These are phyloP conservation scores for Mycena kentingensis DNA, from an alignment of 768 basidiomycete genomes.

Conservation along the genomic window DNA sequence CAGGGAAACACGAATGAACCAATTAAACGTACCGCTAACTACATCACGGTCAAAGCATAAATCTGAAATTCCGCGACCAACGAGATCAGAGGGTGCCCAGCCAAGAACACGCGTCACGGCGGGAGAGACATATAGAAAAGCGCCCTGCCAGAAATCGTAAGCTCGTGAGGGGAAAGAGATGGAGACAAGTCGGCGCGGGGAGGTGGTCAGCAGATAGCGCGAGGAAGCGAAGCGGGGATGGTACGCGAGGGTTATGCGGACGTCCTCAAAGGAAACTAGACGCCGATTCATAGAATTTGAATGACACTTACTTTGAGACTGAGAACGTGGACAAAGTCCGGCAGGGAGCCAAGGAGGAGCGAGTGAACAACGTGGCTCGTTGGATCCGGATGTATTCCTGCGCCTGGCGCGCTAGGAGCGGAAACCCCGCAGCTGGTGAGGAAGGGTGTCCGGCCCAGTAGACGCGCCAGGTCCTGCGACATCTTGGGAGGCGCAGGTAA, in stretches of 20 bases:
- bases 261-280: no score
- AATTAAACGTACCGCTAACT: constrained; percentile 38
- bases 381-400: constrained; percentile 27
- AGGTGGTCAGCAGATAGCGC: neutral
- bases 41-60: constrained; percentile 89
- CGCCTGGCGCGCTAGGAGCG: constrained; percentile 13
- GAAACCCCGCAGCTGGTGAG: constrained; percentile 15
- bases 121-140: constrained; percentile 90
- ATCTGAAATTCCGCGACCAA: constrained; percentile 76
- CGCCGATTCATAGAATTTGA: no score
- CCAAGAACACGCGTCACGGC: constrained; percentile 77
- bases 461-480: constrained; percentile 1
- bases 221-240: no score
- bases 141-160: constrained; percentile 73
- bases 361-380: constrained; percentile 54
- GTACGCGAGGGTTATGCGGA: no score
- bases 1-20: neutral
- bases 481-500: constrained; percentile 13
- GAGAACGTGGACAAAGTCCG: constrained; percentile 89
- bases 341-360: constrained; percentile 59
- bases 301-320: constrained; percentile 21
- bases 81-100: constrained; percentile 82
- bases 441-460: constrained; percentile 3
- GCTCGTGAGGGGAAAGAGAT: neutral
- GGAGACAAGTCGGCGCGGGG: neutral